A percentile compares a stretch with the other conserved stretches of the same genome.
Evolutionary conservation across 176 grass and related monocot genomes (phyloP).

Genomic region (Avena sativa): DNA sequence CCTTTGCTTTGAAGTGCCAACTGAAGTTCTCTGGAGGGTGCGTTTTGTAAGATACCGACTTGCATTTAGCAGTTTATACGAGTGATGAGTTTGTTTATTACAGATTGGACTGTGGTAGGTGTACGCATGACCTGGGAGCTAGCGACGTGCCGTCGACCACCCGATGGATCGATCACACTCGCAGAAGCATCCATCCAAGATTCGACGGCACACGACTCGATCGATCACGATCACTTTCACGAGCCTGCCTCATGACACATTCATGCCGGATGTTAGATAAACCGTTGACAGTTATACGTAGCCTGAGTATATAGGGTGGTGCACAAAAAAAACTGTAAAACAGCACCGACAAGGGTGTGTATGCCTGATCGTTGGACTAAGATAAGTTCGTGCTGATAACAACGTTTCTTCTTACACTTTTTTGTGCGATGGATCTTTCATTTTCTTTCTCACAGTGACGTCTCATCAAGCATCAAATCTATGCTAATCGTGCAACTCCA

Average conservation of each 20-base stretch:
- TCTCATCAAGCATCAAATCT: background rate
- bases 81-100: background rate
- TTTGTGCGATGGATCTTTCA: background rate
- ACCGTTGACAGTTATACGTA: background rate
- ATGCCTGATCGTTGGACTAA: background rate
- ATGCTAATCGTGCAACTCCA: background rate
- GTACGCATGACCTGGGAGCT: background rate
- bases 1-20: no score
- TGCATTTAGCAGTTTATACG: background rate
- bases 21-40: background rate
- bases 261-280: background rate
- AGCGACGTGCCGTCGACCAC: constrained; percentile 13
- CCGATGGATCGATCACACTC: constrained; percentile 10
- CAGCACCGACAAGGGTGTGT: background rate
- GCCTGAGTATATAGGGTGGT: background rate
- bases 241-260: background rate
- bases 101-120: background rate
- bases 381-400: background rate
- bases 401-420: background rate
- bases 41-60: background rate
- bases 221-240: background rate
- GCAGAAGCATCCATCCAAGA: background rate
- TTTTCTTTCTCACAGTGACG: background rate
- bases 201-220: background rate
- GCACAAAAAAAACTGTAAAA: background rate